Conservation (phyloP, 139 green algal genomes). For the Raphidocelis subcapitata region DNA sequence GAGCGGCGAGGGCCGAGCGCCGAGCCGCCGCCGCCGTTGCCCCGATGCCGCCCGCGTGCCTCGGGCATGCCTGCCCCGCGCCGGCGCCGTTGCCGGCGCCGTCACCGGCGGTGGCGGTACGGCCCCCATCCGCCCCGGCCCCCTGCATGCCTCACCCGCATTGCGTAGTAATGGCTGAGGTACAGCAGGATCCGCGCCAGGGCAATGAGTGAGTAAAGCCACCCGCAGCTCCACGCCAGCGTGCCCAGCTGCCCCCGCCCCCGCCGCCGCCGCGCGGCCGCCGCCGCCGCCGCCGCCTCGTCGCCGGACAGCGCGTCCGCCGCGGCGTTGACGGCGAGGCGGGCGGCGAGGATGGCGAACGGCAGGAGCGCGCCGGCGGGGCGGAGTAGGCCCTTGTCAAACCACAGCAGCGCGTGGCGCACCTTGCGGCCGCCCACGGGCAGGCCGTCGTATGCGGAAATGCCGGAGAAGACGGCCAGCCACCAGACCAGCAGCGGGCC, state of each 20-base stretch:
- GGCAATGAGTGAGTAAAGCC: constrained; percentile 12
- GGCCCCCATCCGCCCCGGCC: no score
- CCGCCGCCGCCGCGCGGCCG: no score
- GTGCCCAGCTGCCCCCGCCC: neutral
- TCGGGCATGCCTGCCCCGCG: no score
- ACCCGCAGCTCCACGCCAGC: neutral
- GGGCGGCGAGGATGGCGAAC: constrained; percentile 3
- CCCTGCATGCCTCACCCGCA: constrained; percentile 9
- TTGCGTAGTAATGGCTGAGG: constrained; percentile 5
- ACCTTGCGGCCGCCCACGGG: constrained; percentile 13
- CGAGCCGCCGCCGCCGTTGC: no score
- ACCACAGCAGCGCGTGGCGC: constrained; percentile 22
- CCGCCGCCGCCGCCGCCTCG: neutral
- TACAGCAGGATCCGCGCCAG: constrained; percentile 11
- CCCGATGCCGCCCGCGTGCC: no score
- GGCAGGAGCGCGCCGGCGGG: constrained; percentile 24
- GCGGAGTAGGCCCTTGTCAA: constrained; percentile 17
- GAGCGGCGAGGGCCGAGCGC: no score
- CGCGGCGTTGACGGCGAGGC: neutral
- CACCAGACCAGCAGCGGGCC: constrained; percentile 19
- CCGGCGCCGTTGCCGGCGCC: no score
- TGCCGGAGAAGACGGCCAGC: constrained; percentile 3
- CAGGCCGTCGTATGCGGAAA: constrained; percentile 8
- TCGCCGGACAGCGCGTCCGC: neutral
- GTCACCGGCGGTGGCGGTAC: no score